Evolutionary conservation across 2,329 filamentous ascomycete genomes (phyloP), one percentile per base, ranked within the genome.

Genomic region (Ceratocystiopsis brevicomis): DNA sequence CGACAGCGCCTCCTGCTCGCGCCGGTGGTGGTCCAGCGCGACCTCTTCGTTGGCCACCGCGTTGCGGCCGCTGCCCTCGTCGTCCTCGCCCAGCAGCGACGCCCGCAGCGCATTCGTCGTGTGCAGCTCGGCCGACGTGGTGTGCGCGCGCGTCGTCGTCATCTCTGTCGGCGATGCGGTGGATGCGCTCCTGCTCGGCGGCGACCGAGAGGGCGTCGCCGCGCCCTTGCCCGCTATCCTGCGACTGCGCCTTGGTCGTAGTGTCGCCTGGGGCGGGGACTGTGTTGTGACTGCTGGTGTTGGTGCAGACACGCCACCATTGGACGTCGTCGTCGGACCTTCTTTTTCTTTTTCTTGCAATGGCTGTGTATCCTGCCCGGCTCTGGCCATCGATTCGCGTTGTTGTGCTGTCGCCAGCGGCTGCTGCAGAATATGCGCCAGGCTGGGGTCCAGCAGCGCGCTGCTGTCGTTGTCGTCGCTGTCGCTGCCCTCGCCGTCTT

Each of bases 1-100:
- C 0, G 87, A 88, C 3, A 96, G 69, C 33, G 71, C 66, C 58
- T 94, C 85, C 59, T 95, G 87, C 61, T 94, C 85, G 43, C 66
- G 67, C 43, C 83, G 79, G 55, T 93, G 76, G 54, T 81, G 71
- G 52, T 82, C 75, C 38, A 94, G 71, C 32, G 86, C 69, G 1
- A 76, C 69, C 62, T 93, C 85, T 1, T 74, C 68, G 15, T 71
- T 69, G 11, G 71, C 65, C 1, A 60, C 54, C 8, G 60, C 52
- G 12, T 61, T 53, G 14, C 54, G 40, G 34, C 56, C 13, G 50
- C 46, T 34, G 50, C 37, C 42, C 11, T 55, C 34, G 25, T 10
- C 12, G 33, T 15, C 33, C 10, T 34, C 33, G 25, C 53, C 38
- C 58, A 69, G 64, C 17, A 15, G 62, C 60, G 61, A 61, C 8